Evolutionary conservation across 2,329 filamentous ascomycete species (phyloP), one percentile per base, ranked within the genome.

Genomic region (Pseudopithomyces maydicus): DNA sequence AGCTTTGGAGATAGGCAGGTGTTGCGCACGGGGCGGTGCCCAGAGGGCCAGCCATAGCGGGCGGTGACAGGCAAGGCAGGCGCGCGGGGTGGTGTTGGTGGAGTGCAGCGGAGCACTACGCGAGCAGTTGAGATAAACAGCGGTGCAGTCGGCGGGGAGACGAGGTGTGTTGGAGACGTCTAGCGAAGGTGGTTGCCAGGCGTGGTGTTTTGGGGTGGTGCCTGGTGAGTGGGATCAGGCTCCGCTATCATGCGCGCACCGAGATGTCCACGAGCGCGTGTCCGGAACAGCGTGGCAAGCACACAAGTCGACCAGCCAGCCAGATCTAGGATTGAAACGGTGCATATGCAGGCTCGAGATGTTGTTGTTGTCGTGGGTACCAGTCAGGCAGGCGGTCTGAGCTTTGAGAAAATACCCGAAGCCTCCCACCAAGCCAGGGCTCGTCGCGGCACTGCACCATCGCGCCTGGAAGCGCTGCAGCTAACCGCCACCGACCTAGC

Each of bases 1-100:
- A 74, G 32, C 70, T 67, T 55, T 73, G 72, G 56, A 74, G 64
- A 61, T 74, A 76, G 22, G 72, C 65, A 44, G 74, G 66, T 20
- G 49, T 60, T n/a, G 64, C 61, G 59, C 74, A 75, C 56, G 61
- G 59, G 55, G 62, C 54, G 39, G 64, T 67, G 48, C 57, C 59
- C 39, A 71, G 54, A 47, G 71, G 67, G 59, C 61, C 69, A 59
- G 73, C 70, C 74, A 76, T 76, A 58, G 46, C 60, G 60, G 61
- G 42, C 58, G 58, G 57, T 61, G 57, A 19, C 48, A 44, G 35
- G 19, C 22, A 17, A 44, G 26, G 38, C 14, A 47, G 48, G 2
- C 12, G 35, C 22, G 23, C 6, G 23, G 8, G 47, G 7, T 15
- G 38, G n/a, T 33, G 26, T 14, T 33, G 11, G 17, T 15, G 14